Percentiles rank a stretch among this genome's conserved stretches.
phyloP scores from a whole-genome alignment of 345 rosid genomes.

The Eucalyptus erythrocorys region DNA sequence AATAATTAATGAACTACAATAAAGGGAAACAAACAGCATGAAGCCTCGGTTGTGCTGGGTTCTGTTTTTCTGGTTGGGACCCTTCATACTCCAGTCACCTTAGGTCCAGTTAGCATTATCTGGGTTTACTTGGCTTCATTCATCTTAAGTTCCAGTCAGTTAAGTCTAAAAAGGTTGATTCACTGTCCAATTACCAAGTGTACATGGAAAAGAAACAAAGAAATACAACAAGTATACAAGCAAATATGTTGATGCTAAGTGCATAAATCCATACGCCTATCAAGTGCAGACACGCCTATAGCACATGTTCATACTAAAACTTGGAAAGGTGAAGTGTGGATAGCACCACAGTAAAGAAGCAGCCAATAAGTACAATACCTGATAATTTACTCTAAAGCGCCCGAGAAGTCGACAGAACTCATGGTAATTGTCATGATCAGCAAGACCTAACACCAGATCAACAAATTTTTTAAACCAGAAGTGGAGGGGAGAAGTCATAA shows the following conservation, averaged over 20 bases:
- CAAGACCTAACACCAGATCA: constrained; percentile 60
- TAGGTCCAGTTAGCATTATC: neutral
- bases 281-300: neutral
- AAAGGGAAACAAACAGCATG: neutral
- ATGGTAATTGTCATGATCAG: constrained; percentile 99
- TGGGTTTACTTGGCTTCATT: neutral
- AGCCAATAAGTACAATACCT: constrained; percentile 30
- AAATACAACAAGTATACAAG: neutral
- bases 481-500: neutral
- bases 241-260: neutral
- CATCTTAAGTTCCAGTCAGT: neutral
- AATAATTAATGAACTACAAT: neutral
- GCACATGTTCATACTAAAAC: neutral
- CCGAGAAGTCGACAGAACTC: constrained; percentile 98
- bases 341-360: neutral
- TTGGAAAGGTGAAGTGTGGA: neutral
- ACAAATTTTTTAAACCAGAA: neutral
- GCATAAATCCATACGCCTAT: neutral
- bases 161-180: neutral
- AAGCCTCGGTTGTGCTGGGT: neutral
- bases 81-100: neutral
- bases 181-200: neutral
- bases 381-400: constrained; percentile 89
- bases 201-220: neutral
- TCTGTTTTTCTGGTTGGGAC: neutral